Evolutionary conservation across 2,329 filamentous ascomycete species (phyloP), one percentile per base, ranked within the genome.

Genomic region (Hymenoscyphus fructigenus): DNA sequence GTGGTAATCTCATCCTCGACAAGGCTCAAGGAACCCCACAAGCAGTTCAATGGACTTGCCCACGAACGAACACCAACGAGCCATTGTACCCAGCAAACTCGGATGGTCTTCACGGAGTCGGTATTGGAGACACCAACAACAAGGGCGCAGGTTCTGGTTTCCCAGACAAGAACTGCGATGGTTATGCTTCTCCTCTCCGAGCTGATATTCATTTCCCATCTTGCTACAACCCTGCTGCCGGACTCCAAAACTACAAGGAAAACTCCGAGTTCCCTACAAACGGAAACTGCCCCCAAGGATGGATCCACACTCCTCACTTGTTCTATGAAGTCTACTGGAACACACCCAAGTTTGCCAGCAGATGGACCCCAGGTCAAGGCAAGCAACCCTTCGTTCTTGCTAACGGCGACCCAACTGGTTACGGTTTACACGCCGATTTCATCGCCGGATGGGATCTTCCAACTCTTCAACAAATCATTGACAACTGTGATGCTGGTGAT

Each of bases 311-410:
- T 55, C 88, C 91, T 9, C 89, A 90, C 70, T 82, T 97, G 61
- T 89, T 96, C 78, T 97, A 85, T 76, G 92, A 97, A 80, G 92
- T 90, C 56, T 96, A 96, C 77, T 96, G 88, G 85, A 82, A 89
- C 75, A 95, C 91, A 12, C 78, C 84, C 50, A 81, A 81, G 1
- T 96, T 91, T 77, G 79, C 80, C 44, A 82, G 82, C 67, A 79
- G 84, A 36, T 79, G 84, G 20, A 91, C 92, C 62, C 79, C 85
- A 69, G 90, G 90, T 63, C 69, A 81, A 84, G 67, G 76, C 79
- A 32, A 81, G 83, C 57, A 85, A 91, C 59, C 87, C 90, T 97
- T 95, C 73, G 83, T 93, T 60, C 80, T 96, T 61, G 81, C 92
- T 62, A 92, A 93, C 71, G 91, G 92, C 66, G 93, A 97, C 73